Conservation (phyloP, 805 yeast species). For the Saturnispora saitoi region DNA sequence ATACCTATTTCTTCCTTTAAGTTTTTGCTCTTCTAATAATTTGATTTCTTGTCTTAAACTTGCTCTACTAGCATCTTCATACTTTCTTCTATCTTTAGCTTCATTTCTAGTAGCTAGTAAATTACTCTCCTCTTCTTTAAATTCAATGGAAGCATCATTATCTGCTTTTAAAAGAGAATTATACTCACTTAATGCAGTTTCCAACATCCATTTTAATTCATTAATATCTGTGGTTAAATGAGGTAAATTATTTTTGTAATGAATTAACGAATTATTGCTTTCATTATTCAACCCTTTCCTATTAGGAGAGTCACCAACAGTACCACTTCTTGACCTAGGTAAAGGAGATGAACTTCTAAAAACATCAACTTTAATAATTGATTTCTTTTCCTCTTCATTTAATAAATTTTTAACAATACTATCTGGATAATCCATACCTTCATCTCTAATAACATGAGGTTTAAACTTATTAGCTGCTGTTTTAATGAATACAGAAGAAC, state of each 20-base stretch:
- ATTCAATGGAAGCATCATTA: slow-evolving; percentile 28
- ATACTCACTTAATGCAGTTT: slow-evolving; percentile 35
- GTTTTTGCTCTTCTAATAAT: slow-evolving; percentile 33
- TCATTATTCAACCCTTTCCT: slow-evolving; percentile 6
- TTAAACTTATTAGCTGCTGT: slow-evolving; percentile 19
- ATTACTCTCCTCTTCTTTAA: slow-evolving; percentile 31
- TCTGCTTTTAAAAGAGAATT: slow-evolving; percentile 29
- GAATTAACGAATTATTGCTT: slow-evolving; percentile 3
- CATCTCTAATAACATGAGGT: slow-evolving; percentile 12
- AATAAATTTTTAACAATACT: slow-evolving; percentile 29
- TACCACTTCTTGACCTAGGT: slow-evolving; percentile 29
- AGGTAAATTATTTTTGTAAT: slow-evolving; percentile 19
- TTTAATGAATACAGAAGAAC: slow-evolving; percentile 33
- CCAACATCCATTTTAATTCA: slow-evolving; percentile 34
- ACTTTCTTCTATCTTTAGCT: slow-evolving; percentile 32
- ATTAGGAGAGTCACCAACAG: slow-evolving; percentile 21
- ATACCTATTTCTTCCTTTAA: slow-evolving; percentile 29
- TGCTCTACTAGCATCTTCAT: slow-evolving; percentile 34
- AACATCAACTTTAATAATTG: slow-evolving; percentile 23
- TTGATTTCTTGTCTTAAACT: slow-evolving; percentile 34
- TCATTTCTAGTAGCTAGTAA: slow-evolving; percentile 30
- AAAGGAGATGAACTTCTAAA: slow-evolving; percentile 22
- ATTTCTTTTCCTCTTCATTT: slow-evolving; percentile 26
- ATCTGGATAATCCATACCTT: slow-evolving; percentile 32
- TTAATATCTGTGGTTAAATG: slow-evolving; percentile 33